These are phyloP conservation scores for Sarocladiaceae sp. DNA, from an alignment of 2,329 filamentous ascomycete species.

Conservation along the genomic window DNA sequence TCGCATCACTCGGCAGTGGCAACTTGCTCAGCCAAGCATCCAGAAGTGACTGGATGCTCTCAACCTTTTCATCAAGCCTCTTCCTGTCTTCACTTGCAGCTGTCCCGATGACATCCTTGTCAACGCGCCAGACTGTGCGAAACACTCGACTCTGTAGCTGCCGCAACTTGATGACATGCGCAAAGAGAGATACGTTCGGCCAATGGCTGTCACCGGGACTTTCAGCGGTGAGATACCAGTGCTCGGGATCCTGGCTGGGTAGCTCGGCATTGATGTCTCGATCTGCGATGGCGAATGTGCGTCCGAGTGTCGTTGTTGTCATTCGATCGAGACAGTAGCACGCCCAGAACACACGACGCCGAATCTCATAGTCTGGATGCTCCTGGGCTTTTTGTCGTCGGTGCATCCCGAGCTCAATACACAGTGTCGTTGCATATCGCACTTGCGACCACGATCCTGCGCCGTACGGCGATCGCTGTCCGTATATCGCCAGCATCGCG, in stretches of 20 bases:
- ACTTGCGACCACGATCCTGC: conserved; percentile 28
- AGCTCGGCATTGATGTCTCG: conserved; percentile 24
- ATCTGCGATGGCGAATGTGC: conserved; percentile 28
- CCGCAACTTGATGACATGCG: conserved; percentile 20
- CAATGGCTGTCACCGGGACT: conserved; percentile 10
- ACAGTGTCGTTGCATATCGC: conserved; percentile 22
- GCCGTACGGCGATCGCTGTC: conserved; percentile 26
- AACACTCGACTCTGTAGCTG: conserved; percentile 18
- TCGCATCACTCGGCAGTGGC: conserved; percentile 17
- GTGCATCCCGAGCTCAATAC: conserved; percentile 26
- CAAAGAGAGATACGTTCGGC: conserved; percentile 20
- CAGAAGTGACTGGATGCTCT: conserved; percentile 14
- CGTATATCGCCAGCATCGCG: conserved; percentile 25
- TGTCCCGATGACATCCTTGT: conserved; percentile 14
- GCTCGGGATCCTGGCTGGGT: conserved; percentile 18
- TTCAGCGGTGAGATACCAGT: conserved; percentile 15
- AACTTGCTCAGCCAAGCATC: conserved; percentile 16
- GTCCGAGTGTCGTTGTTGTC: conserved; percentile 25
- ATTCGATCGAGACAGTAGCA: conserved; percentile 28
- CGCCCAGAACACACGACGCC: conserved; percentile 26
- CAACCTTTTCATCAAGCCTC: conserved; percentile 16
- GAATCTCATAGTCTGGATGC: conserved; percentile 18
- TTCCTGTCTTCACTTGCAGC: conserved; percentile 2
- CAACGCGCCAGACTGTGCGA: conserved; percentile 16
- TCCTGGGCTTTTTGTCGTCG: conserved; percentile 12